Evolutionary conservation across 768 basidiomycete genomes (phyloP), one percentile per base, ranked within the genome.

Genomic region (Multifurca ochricompacta): DNA sequence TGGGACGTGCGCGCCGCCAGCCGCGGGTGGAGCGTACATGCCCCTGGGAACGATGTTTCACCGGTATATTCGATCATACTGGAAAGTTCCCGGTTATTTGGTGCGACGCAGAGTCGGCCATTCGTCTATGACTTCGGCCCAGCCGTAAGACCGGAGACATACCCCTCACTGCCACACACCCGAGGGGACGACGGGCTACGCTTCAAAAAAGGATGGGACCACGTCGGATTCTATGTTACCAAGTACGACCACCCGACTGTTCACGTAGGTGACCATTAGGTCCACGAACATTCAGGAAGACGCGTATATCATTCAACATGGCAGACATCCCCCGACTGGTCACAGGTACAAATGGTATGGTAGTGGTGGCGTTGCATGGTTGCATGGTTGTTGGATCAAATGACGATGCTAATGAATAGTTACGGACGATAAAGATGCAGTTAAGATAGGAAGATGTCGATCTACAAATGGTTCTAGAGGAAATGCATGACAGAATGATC

Each of bases 81-180:
- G 19, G 90, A 92, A 66, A 83, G 86, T 58, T 84, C 86, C 14
- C 80, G 90, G 36, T 68, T 90, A 41, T 91, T 85, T 59, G 90
- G 87, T 10, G 87, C 74, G 3, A 90, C 86, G 8, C 81, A 91
- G 64, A 82, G 80, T 59, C 70, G 88, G 40, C 78, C 85, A 6
- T 91, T 89, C 64, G 81, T 89, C 11, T 80, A 82, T 48, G 88
- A 91, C 67, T 91, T 92, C 62, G 87, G 87, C 7, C 79, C 81
- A 7, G 80, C 77, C 9, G 77, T 83, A 13, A 73, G 68, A 2
- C 65, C 67, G 30, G 71, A 74, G 43, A 85, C 85, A 8, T 87
- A 85, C 58, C 76, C 78, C 11, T 46, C 54, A 21, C 45, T 65
- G 35, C 53, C 48, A 25, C 59, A 44, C 39, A 54, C 28, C 42